Evolutionary conservation across 306 rosid genomes (phyloP).

Genomic region (Casuarina glauca): DNA sequence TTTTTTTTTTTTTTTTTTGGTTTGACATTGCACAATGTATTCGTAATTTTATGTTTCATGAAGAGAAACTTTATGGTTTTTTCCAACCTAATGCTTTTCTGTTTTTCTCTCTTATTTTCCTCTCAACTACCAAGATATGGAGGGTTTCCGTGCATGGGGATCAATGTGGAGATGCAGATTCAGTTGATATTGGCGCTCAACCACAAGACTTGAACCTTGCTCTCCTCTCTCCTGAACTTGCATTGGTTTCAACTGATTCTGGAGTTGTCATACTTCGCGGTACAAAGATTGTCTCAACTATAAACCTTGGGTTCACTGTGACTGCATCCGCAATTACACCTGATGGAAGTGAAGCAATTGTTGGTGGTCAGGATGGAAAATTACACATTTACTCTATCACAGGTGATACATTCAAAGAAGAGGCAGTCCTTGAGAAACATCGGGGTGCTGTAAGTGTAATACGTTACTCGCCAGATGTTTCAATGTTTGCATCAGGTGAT

Average conservation of each 20-base stretch:
- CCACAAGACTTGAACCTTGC: constrained; percentile 89
- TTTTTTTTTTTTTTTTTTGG: not conserved
- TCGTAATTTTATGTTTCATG: not conserved
- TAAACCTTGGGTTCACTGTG: constrained; percentile 79
- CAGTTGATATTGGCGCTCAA: constrained; percentile 89
- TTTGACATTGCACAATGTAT: not conserved
- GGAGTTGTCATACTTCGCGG: constrained; percentile 87
- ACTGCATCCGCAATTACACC: constrained; percentile 83
- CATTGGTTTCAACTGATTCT: constrained; percentile 72
- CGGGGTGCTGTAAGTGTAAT: constrained; percentile 87
- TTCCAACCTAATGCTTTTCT: not conserved
- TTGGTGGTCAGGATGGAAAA: constrained; percentile 95
- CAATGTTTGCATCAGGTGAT: constrained; percentile 98
- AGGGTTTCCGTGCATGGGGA: constrained; percentile 64
- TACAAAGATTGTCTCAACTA: constrained; percentile 65
- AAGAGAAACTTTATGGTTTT: not conserved
- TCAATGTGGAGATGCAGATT: constrained; percentile 77
- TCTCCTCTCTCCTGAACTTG: constrained; percentile 76
- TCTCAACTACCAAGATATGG: constrained; percentile 54
- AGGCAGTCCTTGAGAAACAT: constrained; percentile 86
- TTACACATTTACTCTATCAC: constrained; percentile 67
- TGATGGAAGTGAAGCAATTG: constrained; percentile 91
- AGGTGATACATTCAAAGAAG: constrained; percentile 78
- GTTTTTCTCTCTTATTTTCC: not conserved
- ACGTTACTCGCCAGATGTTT: constrained; percentile 81